Conservation (phyloP, 73 alveolate species). For the Uronychia setigera region DNA sequence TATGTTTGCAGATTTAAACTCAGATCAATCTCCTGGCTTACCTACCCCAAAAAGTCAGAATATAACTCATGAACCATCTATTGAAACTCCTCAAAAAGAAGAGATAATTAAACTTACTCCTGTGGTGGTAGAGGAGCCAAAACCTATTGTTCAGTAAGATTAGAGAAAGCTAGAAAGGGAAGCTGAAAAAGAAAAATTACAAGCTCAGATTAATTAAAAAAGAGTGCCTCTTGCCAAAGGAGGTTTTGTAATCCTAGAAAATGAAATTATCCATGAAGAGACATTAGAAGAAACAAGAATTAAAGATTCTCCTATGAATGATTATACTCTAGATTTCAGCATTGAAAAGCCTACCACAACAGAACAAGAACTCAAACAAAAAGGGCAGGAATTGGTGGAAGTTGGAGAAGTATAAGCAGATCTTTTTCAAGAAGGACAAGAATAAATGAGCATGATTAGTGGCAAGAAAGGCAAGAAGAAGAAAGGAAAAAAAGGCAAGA, state of each 20-base stretch:
- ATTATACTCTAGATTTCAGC: neutral
- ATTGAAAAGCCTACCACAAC: too few relatives aligned
- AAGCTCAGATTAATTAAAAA: neutral
- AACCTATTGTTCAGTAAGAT: neutral
- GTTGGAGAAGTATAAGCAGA: too few relatives aligned
- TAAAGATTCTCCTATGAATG: neutral
- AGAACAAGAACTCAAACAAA: too few relatives aligned
- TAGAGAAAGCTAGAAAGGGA: neutral
- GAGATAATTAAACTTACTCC: too few relatives aligned
- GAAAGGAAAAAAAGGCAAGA: neutral
- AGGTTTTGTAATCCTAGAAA: neutral
- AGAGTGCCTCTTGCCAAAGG: neutral
- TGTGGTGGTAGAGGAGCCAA: neutral
- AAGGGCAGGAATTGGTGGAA: too few relatives aligned
- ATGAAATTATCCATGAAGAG: neutral
- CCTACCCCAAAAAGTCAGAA: neutral
- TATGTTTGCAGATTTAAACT: too few relatives aligned
- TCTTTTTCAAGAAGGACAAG: too few relatives aligned
- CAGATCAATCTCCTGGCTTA: too few relatives aligned
- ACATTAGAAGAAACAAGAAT: neutral
- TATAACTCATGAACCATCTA: too few relatives aligned
- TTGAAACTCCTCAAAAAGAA: too few relatives aligned
- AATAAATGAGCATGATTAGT: neutral
- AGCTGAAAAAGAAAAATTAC: neutral
- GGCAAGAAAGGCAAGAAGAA: neutral